Conservation (phyloP, 2,329 filamentous ascomycete species). For the Neofusicoccum kwambonambiense region DNA sequence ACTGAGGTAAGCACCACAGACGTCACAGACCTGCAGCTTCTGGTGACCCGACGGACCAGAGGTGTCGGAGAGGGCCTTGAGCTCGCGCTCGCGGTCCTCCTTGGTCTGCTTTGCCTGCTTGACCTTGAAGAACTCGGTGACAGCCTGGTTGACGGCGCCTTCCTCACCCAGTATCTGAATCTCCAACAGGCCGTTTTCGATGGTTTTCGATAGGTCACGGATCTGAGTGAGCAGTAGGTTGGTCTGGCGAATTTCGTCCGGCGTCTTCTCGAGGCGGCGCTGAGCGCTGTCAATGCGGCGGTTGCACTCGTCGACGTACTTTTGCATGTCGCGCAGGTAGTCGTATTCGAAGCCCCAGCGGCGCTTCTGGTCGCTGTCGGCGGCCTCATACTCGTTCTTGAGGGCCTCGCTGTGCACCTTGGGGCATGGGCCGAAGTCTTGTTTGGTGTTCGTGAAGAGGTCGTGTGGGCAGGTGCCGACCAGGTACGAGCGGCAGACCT, state of each 20-base stretch:
- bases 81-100: conserved; percentile 78
- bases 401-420: conserved; percentile 86
- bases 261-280: conserved; percentile 89
- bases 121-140: conserved; percentile 86
- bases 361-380: conserved; percentile 68
- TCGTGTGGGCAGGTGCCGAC: conserved; percentile 95
- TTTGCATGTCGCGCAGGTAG: conserved; percentile 92
- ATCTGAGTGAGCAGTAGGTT: conserved; percentile 87
- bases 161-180: conserved; percentile 81
- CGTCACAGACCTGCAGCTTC: conserved; percentile 97
- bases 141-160: conserved; percentile 74
- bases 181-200: conserved; percentile 81
- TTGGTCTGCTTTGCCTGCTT: conserved; percentile 78
- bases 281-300: conserved; percentile 88
- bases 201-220: conserved; percentile 72
- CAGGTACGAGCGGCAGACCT: conserved; percentile 92
- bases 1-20: conserved; percentile 92
- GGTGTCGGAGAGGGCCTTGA: conserved; percentile 88
- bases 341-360: conserved; percentile 92
- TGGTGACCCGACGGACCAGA: conserved; percentile 92
- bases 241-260: conserved; percentile 94
- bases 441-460: conserved; percentile 99
- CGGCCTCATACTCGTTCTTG: conserved; percentile 81
- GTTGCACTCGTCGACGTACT: conserved; percentile 97
- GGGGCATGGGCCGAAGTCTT: conserved; percentile 87